Base-by-base conservation (phyloP, 495 filamentous ascomycete species). In the Rusavskia elegans region DNA sequence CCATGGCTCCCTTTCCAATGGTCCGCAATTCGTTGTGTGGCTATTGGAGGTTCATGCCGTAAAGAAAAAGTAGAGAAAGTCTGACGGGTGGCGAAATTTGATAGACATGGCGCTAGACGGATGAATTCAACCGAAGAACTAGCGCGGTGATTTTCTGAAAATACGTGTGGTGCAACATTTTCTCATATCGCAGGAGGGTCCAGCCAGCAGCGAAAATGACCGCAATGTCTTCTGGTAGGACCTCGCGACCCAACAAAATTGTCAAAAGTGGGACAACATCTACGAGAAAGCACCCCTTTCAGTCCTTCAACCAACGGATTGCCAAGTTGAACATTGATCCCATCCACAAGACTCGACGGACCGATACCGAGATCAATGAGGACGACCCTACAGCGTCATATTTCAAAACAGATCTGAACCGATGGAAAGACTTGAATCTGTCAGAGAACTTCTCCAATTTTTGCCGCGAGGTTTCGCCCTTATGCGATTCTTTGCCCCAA, bases 251-350 rank as follows among this genome's bases (percentile, higher is more conserved):
- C 61, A 74, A 72, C 50, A 81, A 81, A 67, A 68, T 73, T 37
- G 60, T 73, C 53, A 81, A 83, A 68, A 59, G 73, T 9, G 69
- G 78, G 55, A 95, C 88, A 9, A 70, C 72, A 55, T 84, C 88
- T 30, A 80, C 80, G 56, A 89, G 85, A 58, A 80, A 82, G 30
- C 85, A 95, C 64, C 76, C 84, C 65, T 97, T 87, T 76, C 85
- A 99, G 70, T 80, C 81, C 46, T 99, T 99, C 68, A 88, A 85
- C 36, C 73, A 82, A 65, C 94, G 95, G 63, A 87, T 99, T 62
- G 79, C 88, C 57, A 95, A 92, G 65, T 73, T 97, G 64, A 89
- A 80, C 62, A 84, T 99, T 70, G 89, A 97, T 61, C 90, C 92
- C 20, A 78, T 96, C 57, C 85, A 89, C 57, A 79, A 80, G 68